phyloP scores from a whole-genome alignment of 2,329 filamentous ascomycete species.

The Nigrospora sphaerica region DNA sequence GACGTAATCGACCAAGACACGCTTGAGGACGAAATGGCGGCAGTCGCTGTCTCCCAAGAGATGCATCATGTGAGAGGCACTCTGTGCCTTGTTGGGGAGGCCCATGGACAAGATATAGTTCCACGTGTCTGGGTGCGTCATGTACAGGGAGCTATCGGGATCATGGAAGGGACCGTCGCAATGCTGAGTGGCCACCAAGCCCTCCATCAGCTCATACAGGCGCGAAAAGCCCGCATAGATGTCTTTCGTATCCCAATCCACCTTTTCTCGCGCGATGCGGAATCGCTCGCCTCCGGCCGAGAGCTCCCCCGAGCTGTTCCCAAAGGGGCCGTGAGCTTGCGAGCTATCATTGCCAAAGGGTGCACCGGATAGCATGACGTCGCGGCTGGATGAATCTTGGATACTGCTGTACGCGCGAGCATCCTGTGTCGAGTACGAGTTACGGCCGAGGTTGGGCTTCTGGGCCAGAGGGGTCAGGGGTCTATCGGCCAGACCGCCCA shows the following conservation, averaged over 20 bases:
- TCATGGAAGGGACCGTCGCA: conserved; percentile 9
- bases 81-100: conserved; percentile 11
- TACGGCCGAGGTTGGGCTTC: conserved; percentile 1
- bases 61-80: conserved; percentile 14
- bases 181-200: conserved; percentile 18
- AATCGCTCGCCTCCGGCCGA: neutral
- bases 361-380: too few species aligned
- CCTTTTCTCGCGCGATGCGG: conserved; percentile 12
- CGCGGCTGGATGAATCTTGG: too few species aligned
- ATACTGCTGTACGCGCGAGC: neutral
- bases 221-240: conserved; percentile 14
- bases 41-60: conserved; percentile 11
- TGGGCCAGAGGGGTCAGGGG: conserved; percentile 1
- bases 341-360: too few species aligned
- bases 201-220: conserved; percentile 18
- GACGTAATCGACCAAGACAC: conserved; percentile 20
- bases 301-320: neutral
- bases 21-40: conserved; percentile 19
- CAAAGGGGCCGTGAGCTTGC: too few species aligned
- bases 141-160: conserved; percentile 6
- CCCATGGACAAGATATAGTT: conserved; percentile 16
- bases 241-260: conserved; percentile 15
- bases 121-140: conserved; percentile 16
- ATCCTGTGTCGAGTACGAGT: neutral
- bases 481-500: neutral